phyloP scores from a whole-genome alignment of 768 basidiomycete species.

The Trametes sanguinea region DNA sequence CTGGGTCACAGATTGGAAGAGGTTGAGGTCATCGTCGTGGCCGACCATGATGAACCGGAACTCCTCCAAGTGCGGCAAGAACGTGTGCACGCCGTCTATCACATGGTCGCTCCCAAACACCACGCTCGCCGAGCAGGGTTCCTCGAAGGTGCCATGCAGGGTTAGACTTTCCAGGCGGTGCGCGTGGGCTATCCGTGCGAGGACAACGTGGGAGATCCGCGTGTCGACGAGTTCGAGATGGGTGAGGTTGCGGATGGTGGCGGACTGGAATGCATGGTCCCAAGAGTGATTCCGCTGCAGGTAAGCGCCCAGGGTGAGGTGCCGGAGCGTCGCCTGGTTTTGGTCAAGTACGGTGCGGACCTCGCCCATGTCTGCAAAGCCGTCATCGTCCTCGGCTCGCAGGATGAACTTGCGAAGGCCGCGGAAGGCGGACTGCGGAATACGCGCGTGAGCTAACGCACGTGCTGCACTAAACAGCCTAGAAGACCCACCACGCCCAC shows the following conservation, averaged over 20 bases:
- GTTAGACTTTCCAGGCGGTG: constrained; percentile 63
- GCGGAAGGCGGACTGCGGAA: constrained; percentile 49
- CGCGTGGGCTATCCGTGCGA: constrained; percentile 64
- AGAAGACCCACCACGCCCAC: constrained; percentile 46
- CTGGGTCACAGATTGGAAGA: constrained; percentile 57
- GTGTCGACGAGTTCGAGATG: constrained; percentile 73
- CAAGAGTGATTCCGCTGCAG: constrained; percentile 64
- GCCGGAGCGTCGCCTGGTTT: constrained; percentile 56
- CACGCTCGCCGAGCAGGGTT: constrained; percentile 55
- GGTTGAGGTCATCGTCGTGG: constrained; percentile 53
- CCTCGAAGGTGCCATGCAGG: constrained; percentile 65
- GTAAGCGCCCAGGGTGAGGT: constrained; percentile 69
- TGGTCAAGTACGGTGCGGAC: constrained; percentile 63
- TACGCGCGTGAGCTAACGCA: neutral
- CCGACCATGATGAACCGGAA: constrained; percentile 68
- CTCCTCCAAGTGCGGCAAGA: constrained; percentile 60
- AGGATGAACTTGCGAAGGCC: constrained; percentile 66
- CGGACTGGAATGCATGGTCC: constrained; percentile 64
- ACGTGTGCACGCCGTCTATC: constrained; percentile 56
- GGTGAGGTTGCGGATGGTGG: constrained; percentile 65
- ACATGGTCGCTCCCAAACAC: constrained; percentile 65
- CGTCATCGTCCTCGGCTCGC: constrained; percentile 70
- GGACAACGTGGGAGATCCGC: constrained; percentile 61
- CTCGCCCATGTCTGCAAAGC: constrained; percentile 70
- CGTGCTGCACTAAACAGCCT: neutral